A percentile compares a stretch with the other conserved stretches of the same genome.
Conservation (phyloP, 164 flowering plant genomes). For the Sextonia rubra region DNA sequence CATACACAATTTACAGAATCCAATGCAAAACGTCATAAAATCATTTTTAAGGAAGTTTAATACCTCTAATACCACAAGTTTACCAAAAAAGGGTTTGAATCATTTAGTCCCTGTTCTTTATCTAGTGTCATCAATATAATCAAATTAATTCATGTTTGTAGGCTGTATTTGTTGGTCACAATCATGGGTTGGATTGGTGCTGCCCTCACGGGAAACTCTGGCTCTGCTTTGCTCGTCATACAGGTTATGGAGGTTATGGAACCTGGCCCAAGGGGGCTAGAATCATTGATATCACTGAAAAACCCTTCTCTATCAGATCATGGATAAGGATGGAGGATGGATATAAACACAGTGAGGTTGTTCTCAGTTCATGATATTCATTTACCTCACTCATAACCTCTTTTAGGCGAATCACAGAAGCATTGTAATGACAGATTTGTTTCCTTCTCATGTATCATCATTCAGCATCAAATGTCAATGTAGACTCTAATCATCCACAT, state of each 20-base stretch:
- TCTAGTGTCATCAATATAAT: background rate
- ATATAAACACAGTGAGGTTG: conserved; percentile 50
- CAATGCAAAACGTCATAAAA: no score
- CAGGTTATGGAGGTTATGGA: conserved; percentile 95
- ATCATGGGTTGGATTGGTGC: conserved; percentile 94
- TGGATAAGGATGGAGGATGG: conserved; percentile 97
- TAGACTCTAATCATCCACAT: no score
- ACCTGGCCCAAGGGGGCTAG: conserved; percentile 81
- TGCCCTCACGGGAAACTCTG: conserved; percentile 75
- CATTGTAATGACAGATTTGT: background rate
- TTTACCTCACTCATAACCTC: no score
- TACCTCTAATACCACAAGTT: background rate
- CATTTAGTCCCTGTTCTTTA: no score
- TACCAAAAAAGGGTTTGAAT: no score
- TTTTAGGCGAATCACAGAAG: background rate
- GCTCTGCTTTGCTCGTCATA: conserved; percentile 86
- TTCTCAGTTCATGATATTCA: conserved; percentile 29
- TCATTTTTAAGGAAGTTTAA: no score
- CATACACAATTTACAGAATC: no score
- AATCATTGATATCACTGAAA: conserved; percentile 51
- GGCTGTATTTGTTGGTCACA: conserved; percentile 92
- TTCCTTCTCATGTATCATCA: no score
- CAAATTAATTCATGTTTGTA: conserved; percentile 13
- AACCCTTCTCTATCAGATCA: conserved; percentile 64
- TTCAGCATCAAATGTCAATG: no score